These are phyloP conservation scores for Phoenix dactylifera DNA, from an alignment of 176 grass and related monocot genomes.

Conservation along the genomic window DNA sequence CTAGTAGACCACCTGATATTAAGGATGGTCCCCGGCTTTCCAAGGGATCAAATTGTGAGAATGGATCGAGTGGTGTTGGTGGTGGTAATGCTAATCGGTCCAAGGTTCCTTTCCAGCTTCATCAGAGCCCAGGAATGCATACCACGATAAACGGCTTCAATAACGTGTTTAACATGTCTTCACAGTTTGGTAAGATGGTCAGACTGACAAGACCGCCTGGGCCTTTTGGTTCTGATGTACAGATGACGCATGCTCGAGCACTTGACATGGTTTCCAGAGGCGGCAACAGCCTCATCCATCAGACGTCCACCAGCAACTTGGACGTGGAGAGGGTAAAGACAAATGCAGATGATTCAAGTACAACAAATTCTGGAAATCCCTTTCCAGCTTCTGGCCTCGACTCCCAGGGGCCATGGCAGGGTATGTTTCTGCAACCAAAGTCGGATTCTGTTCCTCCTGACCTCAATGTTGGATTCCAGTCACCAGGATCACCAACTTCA, in stretches of 20 bases:
- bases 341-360: neutral
- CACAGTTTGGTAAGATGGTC: conserved; percentile 6
- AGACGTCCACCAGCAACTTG: conserved; percentile 10
- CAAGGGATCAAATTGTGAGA: conserved; percentile 9
- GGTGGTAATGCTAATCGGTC: conserved; percentile 6
- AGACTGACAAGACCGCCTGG: neutral
- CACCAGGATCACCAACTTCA: conserved; percentile 13
- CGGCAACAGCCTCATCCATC: conserved; percentile 17
- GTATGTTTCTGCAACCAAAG: neutral
- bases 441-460: conserved; percentile 6
- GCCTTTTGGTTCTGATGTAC: conserved; percentile 5
- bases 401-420: neutral
- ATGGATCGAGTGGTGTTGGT: conserved; percentile 8
- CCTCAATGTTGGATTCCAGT: conserved; percentile 29
- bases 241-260: neutral
- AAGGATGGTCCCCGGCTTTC: neutral
- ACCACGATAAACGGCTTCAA: conserved; percentile 45
- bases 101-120: conserved; percentile 24
- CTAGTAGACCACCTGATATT: conserved; percentile 13
- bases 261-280: conserved; percentile 17
- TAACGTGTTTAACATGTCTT: conserved; percentile 17
- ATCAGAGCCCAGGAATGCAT: conserved; percentile 14
- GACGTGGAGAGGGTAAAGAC: conserved; percentile 29
- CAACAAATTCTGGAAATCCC: conserved; percentile 12
- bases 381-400: neutral